phyloP scores from a whole-genome alignment of 371 early-diverging fungal genomes.

The Mortierella sp. region DNA sequence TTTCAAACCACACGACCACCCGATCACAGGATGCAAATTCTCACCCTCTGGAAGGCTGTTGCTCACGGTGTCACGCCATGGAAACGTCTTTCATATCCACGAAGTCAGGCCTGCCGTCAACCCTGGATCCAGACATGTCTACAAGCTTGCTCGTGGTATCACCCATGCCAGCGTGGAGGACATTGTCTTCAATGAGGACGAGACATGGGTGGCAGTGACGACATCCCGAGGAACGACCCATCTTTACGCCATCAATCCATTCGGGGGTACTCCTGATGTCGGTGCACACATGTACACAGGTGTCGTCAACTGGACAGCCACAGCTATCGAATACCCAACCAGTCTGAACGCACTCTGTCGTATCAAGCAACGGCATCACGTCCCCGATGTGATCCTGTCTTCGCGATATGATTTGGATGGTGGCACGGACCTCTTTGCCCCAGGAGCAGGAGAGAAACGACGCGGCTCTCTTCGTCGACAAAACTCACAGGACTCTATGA shows the following conservation, averaged over 20 bases:
- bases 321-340: constrained; percentile 53
- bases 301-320: constrained; percentile 56
- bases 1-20: constrained; percentile 83
- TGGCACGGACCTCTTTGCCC: not conserved
- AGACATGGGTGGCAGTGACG: constrained; percentile 83
- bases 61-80: constrained; percentile 81
- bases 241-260: constrained; percentile 79
- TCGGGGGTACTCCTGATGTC: constrained; percentile 77
- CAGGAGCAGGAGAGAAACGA: constrained; percentile 23
- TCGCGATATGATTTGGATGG: constrained; percentile 19
- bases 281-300: constrained; percentile 67
- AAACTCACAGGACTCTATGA: constrained; percentile 45
- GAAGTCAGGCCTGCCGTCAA: constrained; percentile 41
- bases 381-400: constrained; percentile 47
- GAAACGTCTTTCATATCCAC: constrained; percentile 83
- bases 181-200: constrained; percentile 79
- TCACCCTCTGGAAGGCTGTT: constrained; percentile 78
- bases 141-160: constrained; percentile 82
- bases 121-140: constrained; percentile 67
- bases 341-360: constrained; percentile 62
- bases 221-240: constrained; percentile 88
- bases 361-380: constrained; percentile 65
- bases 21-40: constrained; percentile 74
- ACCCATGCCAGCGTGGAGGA: constrained; percentile 84
- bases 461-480: constrained; percentile 33